A percentile compares a stretch with the other conserved stretches of the same genome.
Conservation (phyloP, 2,329 filamentous ascomycete species). For the Penicillium polonicum region DNA sequence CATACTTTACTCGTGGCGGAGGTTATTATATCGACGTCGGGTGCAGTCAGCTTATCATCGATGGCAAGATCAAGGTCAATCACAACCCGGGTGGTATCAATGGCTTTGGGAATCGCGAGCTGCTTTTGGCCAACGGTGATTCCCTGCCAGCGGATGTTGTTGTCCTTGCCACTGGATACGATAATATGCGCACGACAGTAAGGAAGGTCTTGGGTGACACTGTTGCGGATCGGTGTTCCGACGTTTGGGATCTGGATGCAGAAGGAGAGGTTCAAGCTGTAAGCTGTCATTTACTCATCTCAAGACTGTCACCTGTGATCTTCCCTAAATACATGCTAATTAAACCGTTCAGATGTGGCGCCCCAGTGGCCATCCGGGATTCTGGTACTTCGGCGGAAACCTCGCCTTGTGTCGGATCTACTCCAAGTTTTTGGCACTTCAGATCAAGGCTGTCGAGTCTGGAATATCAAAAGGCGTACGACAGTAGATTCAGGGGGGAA, state of each 20-base stretch:
- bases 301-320: neutral
- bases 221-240: conserved; percentile 57
- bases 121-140: conserved; percentile 55
- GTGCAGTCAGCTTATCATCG: conserved; percentile 53
- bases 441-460: conserved; percentile 49
- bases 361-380: conserved; percentile 60
- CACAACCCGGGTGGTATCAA: conserved; percentile 55
- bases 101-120: conserved; percentile 48
- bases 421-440: conserved; percentile 53
- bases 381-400: conserved; percentile 68
- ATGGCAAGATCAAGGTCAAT: conserved; percentile 62
- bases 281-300: conserved; percentile 11
- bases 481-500: neutral
- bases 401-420: conserved; percentile 62
- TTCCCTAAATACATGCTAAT: neutral
- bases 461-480: conserved; percentile 31
- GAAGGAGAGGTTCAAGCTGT: conserved; percentile 55
- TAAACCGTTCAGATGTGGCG: conserved; percentile 47
- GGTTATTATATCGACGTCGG: conserved; percentile 63
- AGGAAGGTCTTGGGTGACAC: conserved; percentile 62
- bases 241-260: conserved; percentile 61
- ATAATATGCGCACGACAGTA: conserved; percentile 66
- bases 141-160: conserved; percentile 62
- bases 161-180: conserved; percentile 63
- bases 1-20: conserved; percentile 51